These are phyloP conservation scores for Trichophyton verrucosum DNA, from an alignment of 2,329 filamentous ascomycete species.

Conservation along the genomic window DNA sequence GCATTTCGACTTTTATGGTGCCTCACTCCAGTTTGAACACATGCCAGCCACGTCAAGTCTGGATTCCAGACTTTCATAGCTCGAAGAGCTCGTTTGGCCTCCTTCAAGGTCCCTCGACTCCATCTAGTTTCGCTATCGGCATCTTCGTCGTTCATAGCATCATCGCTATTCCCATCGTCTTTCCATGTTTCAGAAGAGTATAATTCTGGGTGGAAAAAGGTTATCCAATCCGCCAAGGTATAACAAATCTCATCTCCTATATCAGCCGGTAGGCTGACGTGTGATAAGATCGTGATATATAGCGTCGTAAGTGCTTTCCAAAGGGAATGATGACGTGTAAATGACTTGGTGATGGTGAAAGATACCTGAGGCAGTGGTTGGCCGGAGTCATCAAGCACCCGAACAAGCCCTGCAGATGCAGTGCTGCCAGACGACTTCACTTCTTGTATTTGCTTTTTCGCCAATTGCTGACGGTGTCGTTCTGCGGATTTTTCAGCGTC, in stretches of 20 bases:
- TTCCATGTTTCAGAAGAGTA: conserved; percentile 18
- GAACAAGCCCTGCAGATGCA: not conserved
- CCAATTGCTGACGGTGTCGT: conserved; percentile 19
- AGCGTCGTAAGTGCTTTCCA: conserved; percentile 29
- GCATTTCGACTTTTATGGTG: not conserved
- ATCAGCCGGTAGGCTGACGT: conserved; percentile 30
- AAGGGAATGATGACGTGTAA: conserved; percentile 29
- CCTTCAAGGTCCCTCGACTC: conserved; percentile 11
- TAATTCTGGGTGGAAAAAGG: conserved; percentile 25
- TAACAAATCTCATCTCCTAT: conserved; percentile 31
- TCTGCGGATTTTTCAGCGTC: conserved; percentile 27
- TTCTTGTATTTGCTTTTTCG: not conserved
- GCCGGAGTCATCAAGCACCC: conserved; percentile 11
- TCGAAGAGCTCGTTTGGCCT: conserved; percentile 22
- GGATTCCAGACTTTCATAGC: conserved; percentile 33
- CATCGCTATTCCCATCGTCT: not conserved
- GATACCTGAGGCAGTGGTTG: conserved; percentile 14
- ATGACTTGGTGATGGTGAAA: conserved; percentile 19
- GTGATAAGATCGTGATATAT: conserved; percentile 28
- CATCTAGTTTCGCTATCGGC: conserved; percentile 21
- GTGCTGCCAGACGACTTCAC: not conserved
- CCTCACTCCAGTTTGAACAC: conserved; percentile 14
- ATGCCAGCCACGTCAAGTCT: conserved; percentile 33
- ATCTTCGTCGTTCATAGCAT: conserved; percentile 5
- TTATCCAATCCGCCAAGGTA: conserved; percentile 27